Conservation (phyloP, 768 basidiomycete genomes). For the Trametes punicea region DNA sequence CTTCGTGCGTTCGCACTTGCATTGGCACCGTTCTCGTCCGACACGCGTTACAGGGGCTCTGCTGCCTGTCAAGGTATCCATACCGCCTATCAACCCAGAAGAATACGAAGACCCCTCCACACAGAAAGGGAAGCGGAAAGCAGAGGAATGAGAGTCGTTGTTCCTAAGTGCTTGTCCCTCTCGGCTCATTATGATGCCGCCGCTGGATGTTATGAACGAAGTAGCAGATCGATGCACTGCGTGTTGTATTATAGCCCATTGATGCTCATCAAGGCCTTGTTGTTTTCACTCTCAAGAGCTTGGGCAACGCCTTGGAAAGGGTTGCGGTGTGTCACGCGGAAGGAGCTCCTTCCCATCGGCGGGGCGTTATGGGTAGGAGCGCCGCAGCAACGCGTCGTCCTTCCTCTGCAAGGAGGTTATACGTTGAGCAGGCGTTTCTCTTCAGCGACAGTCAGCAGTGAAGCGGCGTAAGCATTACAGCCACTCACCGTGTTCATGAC, state of each 20-base stretch:
- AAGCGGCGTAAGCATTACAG: no score
- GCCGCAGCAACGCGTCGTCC: conserved; percentile 91
- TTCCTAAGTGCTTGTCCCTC: not conserved
- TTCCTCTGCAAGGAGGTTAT: conserved; percentile 91
- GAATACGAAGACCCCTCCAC: conserved; percentile 41
- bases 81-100: conserved; percentile 59
- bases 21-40: not conserved
- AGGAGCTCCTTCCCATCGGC: conserved; percentile 19
- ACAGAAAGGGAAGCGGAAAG: conserved; percentile 67
- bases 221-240: not conserved
- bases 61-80: conserved; percentile 54
- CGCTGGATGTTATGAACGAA: not conserved
- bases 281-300: not conserved
- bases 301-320: not conserved
- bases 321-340: not conserved
- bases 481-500: conserved; percentile 78
- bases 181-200: not conserved
- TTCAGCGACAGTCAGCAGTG: conserved; percentile 23
- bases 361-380: conserved; percentile 63
- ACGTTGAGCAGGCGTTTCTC: conserved; percentile 95
- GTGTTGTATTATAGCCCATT: conserved; percentile 1
- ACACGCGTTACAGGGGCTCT: conserved; percentile 45
- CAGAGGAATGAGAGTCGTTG: conserved; percentile 22
- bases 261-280: not conserved
- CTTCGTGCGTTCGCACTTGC: not conserved